phyloP scores from a whole-genome alignment of 495 filamentous ascomycete genomes.

The Neurospora pannonica region DNA sequence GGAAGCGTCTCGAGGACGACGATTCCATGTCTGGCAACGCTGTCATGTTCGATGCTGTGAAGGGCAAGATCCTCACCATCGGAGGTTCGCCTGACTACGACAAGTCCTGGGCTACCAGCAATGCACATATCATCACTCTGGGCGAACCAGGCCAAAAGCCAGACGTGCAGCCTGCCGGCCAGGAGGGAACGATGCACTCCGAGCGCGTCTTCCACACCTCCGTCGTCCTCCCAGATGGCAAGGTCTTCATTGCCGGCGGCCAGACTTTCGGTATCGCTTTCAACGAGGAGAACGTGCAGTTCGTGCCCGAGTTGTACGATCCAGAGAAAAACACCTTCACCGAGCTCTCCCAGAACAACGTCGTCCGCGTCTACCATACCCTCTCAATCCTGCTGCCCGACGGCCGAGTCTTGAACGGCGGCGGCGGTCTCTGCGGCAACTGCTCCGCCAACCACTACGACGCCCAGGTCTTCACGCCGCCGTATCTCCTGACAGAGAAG shows the following conservation, averaged over 20 bases:
- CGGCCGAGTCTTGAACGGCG: conserved; percentile 44
- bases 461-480: conserved; percentile 46
- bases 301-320: conserved; percentile 43
- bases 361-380: conserved; percentile 49
- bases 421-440: conserved; percentile 44
- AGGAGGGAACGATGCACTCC: background rate
- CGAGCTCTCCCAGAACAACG: conserved; percentile 28
- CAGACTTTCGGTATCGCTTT: conserved; percentile 39
- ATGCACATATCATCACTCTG: background rate
- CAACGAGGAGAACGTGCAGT: conserved; percentile 35
- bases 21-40: conserved; percentile 37
- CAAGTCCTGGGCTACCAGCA: background rate
- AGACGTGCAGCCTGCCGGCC: background rate
- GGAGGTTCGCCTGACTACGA: conserved; percentile 26
- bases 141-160: background rate
- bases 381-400: conserved; percentile 47
- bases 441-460: conserved; percentile 50
- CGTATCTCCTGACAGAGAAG: conserved; percentile 38
- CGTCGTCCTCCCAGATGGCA: conserved; percentile 48
- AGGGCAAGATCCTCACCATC: conserved; percentile 53
- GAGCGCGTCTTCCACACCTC: conserved; percentile 22
- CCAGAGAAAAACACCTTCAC: conserved; percentile 32
- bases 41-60: conserved; percentile 35
- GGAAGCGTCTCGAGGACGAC: conserved; percentile 25
- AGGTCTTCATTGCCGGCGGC: conserved; percentile 47